A percentile compares a stretch with the other conserved stretches of the same genome.
phyloP scores from a whole-genome alignment of 768 basidiomycete genomes.

The Mycena albidolilacea region DNA sequence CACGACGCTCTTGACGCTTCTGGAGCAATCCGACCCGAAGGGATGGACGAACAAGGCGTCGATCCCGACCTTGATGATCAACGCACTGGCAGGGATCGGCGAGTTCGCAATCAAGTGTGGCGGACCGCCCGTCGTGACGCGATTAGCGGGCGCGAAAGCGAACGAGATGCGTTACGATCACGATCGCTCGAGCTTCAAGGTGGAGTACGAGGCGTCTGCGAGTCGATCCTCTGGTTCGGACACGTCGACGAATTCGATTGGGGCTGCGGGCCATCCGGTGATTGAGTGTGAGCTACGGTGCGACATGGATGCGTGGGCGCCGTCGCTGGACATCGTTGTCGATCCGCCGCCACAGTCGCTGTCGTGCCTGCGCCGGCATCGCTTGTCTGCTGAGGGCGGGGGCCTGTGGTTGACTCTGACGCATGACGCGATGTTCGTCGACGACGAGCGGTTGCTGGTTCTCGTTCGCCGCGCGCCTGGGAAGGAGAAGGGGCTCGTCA shows the following conservation, averaged over 20 bases:
- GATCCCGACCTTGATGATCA: conserved; percentile 95
- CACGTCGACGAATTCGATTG: conserved; percentile 45
- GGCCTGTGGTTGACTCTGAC: conserved; percentile 95
- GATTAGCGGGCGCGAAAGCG: conserved; percentile 83
- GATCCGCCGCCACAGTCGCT: conserved; percentile 93
- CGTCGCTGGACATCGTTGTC: conserved; percentile 88
- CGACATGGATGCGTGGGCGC: conserved; percentile 91
- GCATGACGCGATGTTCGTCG: conserved; percentile 85
- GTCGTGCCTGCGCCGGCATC: conserved; percentile 88
- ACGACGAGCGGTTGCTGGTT: conserved; percentile 81
- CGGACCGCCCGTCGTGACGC: conserved; percentile 92
- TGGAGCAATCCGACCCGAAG: conserved; percentile 97
- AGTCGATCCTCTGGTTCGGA: conserved; percentile 53
- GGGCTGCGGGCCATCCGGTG: conserved; percentile 57
- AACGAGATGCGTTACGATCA: conserved; percentile 88
- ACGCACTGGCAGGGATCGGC: conserved; percentile 89
- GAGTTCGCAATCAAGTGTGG: conserved; percentile 97
- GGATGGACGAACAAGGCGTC: conserved; percentile 97
- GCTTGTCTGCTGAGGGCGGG: conserved; percentile 88
- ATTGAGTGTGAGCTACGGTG: conserved; percentile 94
- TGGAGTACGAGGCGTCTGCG: conserved; percentile 85
- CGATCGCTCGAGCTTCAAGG: conserved; percentile 83
- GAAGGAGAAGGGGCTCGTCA: conserved; percentile 86
- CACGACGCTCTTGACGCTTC: conserved; percentile 91
- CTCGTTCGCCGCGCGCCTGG: conserved; percentile 84